phyloP scores from a whole-genome alignment of 1,139 yeast genomes.

The Suhomyces wounanorum region DNA sequence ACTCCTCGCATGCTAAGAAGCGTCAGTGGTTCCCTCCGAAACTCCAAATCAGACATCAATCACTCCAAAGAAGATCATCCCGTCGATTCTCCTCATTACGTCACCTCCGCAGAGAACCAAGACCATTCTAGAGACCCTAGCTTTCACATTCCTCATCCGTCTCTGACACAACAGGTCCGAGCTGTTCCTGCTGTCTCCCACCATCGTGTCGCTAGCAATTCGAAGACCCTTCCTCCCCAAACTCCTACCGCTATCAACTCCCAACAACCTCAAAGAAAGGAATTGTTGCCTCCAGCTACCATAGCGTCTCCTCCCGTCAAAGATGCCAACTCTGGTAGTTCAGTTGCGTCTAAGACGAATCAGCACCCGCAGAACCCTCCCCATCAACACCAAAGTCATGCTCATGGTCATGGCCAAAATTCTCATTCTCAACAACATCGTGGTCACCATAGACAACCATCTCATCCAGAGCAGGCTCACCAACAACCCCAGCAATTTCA shows the following conservation, averaged over 20 bases:
- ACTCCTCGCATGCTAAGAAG: slow-evolving; percentile 79
- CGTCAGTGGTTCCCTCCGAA: slow-evolving; percentile 41
- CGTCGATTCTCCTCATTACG: slow-evolving; percentile 23
- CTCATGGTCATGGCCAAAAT: slow-evolving; percentile 11
- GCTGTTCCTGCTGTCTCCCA: slow-evolving; percentile 20
- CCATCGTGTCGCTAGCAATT: slow-evolving; percentile 17
- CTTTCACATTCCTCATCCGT: slow-evolving; percentile 16
- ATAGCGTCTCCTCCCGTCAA: slow-evolving; percentile 21
- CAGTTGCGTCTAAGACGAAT: not conserved
- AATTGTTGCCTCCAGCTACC: slow-evolving; percentile 29
- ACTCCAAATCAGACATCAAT: slow-evolving; percentile 22
- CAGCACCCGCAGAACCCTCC: slow-evolving; percentile 1
- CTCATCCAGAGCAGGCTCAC: slow-evolving; percentile 23
- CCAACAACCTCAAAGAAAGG: slow-evolving; percentile 18
- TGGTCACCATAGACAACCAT: slow-evolving; percentile 20
- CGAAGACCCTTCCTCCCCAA: slow-evolving; percentile 11
- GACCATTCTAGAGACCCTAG: slow-evolving; percentile 27
- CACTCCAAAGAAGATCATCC: slow-evolving; percentile 9
- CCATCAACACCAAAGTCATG: slow-evolving; percentile 3
- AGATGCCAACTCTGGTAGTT: slow-evolving; percentile 4
- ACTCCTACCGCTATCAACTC: slow-evolving; percentile 13
- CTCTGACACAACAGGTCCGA: slow-evolving; percentile 16
- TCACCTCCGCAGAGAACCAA: slow-evolving; percentile 13
- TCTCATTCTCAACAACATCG: slow-evolving; percentile 16
- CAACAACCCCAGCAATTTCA: slow-evolving; percentile 58